Percentiles rank a stretch among this genome's conserved stretches.
Conservation (phyloP, 768 basidiomycete genomes). For the Mycena metata region DNA sequence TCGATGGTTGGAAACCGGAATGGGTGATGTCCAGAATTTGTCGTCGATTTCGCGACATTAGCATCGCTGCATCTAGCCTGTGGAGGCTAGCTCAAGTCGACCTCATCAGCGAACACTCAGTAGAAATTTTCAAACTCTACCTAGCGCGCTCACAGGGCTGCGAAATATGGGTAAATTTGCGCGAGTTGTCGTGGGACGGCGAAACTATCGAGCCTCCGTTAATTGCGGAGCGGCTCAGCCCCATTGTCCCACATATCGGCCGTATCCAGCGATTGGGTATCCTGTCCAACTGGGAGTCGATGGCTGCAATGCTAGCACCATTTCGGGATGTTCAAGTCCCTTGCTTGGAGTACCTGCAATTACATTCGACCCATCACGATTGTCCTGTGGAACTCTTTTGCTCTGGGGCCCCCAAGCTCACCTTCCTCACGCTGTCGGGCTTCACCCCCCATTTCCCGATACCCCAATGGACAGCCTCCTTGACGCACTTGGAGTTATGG, state of each 20-base stretch:
- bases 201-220: background rate
- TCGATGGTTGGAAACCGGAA: background rate
- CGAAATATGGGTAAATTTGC: background rate
- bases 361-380: no score
- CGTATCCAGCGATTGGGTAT: background rate
- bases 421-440: no score
- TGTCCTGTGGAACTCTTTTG: background rate
- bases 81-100: background rate
- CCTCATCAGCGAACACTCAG: background rate
- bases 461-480: slow-evolving; percentile 7
- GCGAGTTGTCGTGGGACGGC: background rate
- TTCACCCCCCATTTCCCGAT: background rate
- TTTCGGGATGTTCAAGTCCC: no score
- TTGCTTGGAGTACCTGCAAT: no score
- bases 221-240: background rate
- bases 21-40: background rate
- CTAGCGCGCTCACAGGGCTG: background rate
- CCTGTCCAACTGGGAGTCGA: no score
- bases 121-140: slow-evolving; percentile 7
- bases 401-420: background rate
- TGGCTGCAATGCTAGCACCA: no score
- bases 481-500: slow-evolving; percentile 6
- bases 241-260: background rate
- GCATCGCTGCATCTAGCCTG: background rate
- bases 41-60: background rate